Base-by-base conservation (phyloP, 169 alveolate species). In the Plasmodium ovale region DNA sequence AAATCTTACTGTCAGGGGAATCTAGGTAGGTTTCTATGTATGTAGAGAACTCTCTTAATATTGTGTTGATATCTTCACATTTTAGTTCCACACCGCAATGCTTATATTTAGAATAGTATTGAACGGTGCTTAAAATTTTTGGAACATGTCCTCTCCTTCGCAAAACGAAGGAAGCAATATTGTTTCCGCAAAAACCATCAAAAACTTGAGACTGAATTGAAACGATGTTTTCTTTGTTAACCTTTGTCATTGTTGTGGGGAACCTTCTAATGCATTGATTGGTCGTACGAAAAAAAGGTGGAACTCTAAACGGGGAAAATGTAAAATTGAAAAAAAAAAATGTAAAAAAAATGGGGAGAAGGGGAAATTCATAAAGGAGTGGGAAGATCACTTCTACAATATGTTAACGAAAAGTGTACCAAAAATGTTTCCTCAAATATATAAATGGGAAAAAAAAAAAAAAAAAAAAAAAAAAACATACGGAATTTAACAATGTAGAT, bases 141-240 rank as follows among this genome's bases (percentile, higher is more conserved):
- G 90, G 90, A 16, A 42, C 33, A 59, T 82, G 90, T 47, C 90
- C 90, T 70, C 90, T 65, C 29, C 90, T 47, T 42, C 90, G 47
- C 19, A 82, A 67, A 51, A 82, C 90, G 44, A 82, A 82, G 1
- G 72, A 51, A 65, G 85, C 90, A 27, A 82, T 33, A 56, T 54
- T 82, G 39, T 82, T 82, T 51, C 90, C 90, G 39, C 90, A 82
- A 35, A 82, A 82, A n/a, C 90, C 90, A 65, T 82, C 90, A 54
- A 64, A 56, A 0, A 82, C 90, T 65, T 82, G 90, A 3, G 90
- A 82, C 42, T 82, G 90, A 5, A 82, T 67, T 25, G 90, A 65
- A 9, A 82, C 58, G 16, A 82, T 82, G 27, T 82, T 37, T 51
- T 82, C 84, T 21, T 70, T 53, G 16, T 35, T 67, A 71, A 56